Conservation (phyloP, 306 rosid genomes). For the Coriaria nepalensis region DNA sequence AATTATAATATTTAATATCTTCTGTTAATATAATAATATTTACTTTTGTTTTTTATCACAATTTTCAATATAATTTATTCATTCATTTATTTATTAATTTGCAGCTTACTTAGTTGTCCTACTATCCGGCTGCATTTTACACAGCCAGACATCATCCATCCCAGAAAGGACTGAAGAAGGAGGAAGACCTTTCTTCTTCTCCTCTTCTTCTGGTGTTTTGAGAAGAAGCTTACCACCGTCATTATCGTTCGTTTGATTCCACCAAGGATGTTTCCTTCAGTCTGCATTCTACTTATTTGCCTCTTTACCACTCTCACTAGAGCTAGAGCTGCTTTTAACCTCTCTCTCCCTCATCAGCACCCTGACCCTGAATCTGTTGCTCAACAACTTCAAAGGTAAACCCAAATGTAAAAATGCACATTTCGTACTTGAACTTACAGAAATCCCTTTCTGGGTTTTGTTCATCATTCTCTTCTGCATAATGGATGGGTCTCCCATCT, state of each 20-base stretch:
- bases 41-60: no score
- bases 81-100: no score
- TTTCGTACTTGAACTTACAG: background rate
- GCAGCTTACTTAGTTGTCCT: background rate
- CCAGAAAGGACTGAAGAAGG: no score
- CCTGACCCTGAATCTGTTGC: slow-evolving; percentile 78
- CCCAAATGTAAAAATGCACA: background rate
- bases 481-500: background rate
- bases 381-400: slow-evolving; percentile 61
- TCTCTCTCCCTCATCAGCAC: slow-evolving; percentile 67
- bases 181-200: slow-evolving; percentile 12
- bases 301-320: slow-evolving; percentile 29
- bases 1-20: background rate
- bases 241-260: slow-evolving; percentile 15
- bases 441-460: slow-evolving; percentile 12
- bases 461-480: slow-evolving; percentile 1
- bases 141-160: slow-evolving; percentile 17
- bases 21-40: no score
- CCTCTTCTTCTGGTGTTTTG: background rate
- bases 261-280: slow-evolving; percentile 40
- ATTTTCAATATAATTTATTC: no score
- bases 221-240: slow-evolving; percentile 6
- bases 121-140: slow-evolving; percentile 14
- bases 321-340: slow-evolving; percentile 40
- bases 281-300: slow-evolving; percentile 61